phyloP scores from a whole-genome alignment of 306 rosid species.

The Abrus pulchellus region DNA sequence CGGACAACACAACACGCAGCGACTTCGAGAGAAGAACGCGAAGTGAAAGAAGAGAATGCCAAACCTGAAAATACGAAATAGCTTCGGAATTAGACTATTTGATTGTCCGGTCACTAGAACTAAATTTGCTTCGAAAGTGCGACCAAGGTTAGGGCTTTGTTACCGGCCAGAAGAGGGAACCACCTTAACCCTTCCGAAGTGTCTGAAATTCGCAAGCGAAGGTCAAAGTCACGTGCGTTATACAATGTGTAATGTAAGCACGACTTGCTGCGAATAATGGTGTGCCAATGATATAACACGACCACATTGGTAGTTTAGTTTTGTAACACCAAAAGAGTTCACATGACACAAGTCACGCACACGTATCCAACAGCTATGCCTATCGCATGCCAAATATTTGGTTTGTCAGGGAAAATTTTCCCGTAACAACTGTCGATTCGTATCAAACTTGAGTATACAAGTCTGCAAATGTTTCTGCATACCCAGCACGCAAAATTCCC shows the following conservation, averaged over 20 bases:
- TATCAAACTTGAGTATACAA: too few relatives aligned
- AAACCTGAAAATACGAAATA: conserved; percentile 51
- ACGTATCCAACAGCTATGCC: too few relatives aligned
- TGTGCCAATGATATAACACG: background rate
- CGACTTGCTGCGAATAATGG: background rate
- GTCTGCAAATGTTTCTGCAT: too few relatives aligned
- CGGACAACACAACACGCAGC: background rate
- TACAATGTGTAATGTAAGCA: background rate
- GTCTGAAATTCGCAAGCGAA: conserved; percentile 45
- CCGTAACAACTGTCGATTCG: too few relatives aligned
- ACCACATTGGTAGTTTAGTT: too few relatives aligned
- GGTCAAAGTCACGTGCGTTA: conserved; percentile 71
- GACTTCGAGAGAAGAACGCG: background rate
- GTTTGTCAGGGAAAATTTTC: too few relatives aligned
- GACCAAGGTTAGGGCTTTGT: conserved; percentile 56
- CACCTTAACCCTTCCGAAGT: conserved; percentile 53
- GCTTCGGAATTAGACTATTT: background rate
- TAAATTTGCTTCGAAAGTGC: conserved; percentile 18
- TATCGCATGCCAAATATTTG: too few relatives aligned
- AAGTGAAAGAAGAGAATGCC: conserved; percentile 12
- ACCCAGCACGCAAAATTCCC: too few relatives aligned
- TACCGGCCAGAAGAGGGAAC: background rate
- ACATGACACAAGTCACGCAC: too few relatives aligned
- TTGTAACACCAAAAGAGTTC: too few relatives aligned
- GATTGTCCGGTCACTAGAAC: too few relatives aligned